Conservation (phyloP, 176 grass and related monocot genomes). For the Aegilops tauschii region DNA sequence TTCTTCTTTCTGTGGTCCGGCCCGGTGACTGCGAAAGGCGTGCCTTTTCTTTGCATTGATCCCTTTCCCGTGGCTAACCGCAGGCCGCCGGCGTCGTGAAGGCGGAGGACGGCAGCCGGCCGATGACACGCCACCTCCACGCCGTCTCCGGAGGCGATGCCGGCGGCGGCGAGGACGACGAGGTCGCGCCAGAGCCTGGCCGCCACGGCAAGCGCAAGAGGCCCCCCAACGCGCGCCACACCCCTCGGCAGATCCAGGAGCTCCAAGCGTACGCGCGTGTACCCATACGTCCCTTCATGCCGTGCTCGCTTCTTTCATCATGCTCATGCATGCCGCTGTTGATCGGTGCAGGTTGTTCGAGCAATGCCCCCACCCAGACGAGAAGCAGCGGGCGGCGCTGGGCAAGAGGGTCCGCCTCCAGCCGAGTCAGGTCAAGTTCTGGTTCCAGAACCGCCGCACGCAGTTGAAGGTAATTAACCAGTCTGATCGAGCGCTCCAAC, state of each 20-base stretch:
- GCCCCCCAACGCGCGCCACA: conserved; percentile 69
- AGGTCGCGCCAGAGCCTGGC: conserved; percentile 36
- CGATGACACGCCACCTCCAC: conserved; percentile 46
- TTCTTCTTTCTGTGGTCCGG: neutral
- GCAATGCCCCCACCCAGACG: conserved; percentile 73
- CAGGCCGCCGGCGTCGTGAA: conserved; percentile 9
- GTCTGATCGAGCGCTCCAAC: neutral
- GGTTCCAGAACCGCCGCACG: conserved; percentile 93
- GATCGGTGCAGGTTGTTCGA: conserved; percentile 61
- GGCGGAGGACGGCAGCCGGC: conserved; percentile 55
- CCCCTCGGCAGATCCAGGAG: conserved; percentile 77
- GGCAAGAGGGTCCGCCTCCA: conserved; percentile 60
- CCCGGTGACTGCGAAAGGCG: neutral
- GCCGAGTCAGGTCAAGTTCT: conserved; percentile 91
- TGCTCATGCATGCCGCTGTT: neutral
- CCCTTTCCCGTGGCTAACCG: neutral
- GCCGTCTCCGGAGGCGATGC: conserved; percentile 1
- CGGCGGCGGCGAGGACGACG: neutral
- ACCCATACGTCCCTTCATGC: neutral
- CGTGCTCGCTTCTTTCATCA: neutral
- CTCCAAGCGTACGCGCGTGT: conserved; percentile 62
- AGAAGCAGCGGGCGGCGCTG: conserved; percentile 61
- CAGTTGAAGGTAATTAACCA: conserved; percentile 62
- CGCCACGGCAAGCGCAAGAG: conserved; percentile 64
- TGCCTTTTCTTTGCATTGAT: neutral